These are phyloP conservation scores for Aspergillus sp. DNA, from an alignment of 2,329 filamentous ascomycete species.

Conservation along the genomic window DNA sequence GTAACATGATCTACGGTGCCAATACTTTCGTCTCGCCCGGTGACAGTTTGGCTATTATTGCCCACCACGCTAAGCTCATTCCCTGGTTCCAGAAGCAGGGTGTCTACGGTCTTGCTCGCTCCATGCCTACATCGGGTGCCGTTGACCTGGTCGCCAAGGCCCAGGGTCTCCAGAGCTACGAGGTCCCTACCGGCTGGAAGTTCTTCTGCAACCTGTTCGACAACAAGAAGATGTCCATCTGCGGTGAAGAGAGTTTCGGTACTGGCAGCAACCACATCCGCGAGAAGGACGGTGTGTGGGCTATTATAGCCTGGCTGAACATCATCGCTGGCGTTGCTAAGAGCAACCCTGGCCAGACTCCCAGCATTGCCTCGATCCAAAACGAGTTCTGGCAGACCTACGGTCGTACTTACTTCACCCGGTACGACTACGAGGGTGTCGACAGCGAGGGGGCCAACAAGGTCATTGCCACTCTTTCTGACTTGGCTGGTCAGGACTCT, in stretches of 20 bases:
- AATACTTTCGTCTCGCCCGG: constrained; percentile 94
- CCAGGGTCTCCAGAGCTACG: constrained; percentile 84
- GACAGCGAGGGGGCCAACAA: constrained; percentile 87
- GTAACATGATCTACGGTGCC: constrained; percentile 99
- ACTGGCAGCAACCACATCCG: constrained; percentile 98
- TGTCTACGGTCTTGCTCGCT: constrained; percentile 88
- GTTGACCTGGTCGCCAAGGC: constrained; percentile 95
- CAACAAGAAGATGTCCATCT: constrained; percentile 93
- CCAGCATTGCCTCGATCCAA: constrained; percentile 93
- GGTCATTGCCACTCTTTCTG: constrained; percentile 73
- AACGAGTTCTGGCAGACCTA: constrained; percentile 95
- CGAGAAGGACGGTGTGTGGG: constrained; percentile 98
- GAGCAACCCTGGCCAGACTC: constrained; percentile 68
- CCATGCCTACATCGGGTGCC: constrained; percentile 94
- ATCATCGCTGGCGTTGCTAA: constrained; percentile 93
- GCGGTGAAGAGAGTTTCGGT: constrained; percentile 95
- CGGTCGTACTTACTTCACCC: constrained; percentile 97
- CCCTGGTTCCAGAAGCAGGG: constrained; percentile 98
- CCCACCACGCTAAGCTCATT: constrained; percentile 91
- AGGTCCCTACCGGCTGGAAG: constrained; percentile 98
- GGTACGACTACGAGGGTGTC: constrained; percentile 96
- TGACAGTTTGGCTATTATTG: constrained; percentile 95
- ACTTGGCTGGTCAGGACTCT: constrained; percentile 60
- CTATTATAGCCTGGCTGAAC: constrained; percentile 95
- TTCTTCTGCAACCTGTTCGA: constrained; percentile 98